Evolutionary conservation across 2,329 filamentous ascomycete genomes (phyloP).

Genomic region (Cytospora piceicola): DNA sequence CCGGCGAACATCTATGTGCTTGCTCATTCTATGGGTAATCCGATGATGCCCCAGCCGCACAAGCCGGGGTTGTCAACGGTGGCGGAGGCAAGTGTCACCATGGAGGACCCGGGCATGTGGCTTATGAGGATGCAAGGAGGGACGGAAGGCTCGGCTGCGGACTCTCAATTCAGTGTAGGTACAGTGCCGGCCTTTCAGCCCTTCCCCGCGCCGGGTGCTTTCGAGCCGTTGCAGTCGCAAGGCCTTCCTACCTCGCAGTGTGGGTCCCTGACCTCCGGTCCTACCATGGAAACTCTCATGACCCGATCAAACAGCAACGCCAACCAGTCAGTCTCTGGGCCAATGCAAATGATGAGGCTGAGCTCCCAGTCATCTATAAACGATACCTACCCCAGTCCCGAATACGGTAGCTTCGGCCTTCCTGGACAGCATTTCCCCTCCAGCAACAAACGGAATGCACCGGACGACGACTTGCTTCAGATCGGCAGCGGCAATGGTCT

Average conservation of each 20-base stretch:
- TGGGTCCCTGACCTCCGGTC: constrained; percentile 49
- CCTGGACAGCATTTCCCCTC: constrained; percentile 29
- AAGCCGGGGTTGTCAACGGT: constrained; percentile 5
- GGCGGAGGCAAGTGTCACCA: constrained; percentile 27
- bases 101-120: constrained; percentile 34
- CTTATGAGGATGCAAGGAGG: constrained; percentile 30
- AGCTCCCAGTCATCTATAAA: constrained; percentile 44
- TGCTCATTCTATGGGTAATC: constrained; percentile 19
- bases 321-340: constrained; percentile 36
- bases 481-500: constrained; percentile 20
- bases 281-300: constrained; percentile 45
- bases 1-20: constrained; percentile 31
- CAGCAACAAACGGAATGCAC: constrained; percentile 40
- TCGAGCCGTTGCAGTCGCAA: constrained; percentile 25
- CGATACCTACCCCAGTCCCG: constrained; percentile 31
- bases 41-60: constrained; percentile 11
- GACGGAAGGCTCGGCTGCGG: neutral
- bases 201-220: constrained; percentile 26
- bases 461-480: constrained; percentile 37
- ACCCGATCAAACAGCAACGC: constrained; percentile 49
- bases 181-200: constrained; percentile 16
- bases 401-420: constrained; percentile 34
- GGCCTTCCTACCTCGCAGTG: constrained; percentile 43
- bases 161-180: neutral
- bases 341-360: constrained; percentile 43